These are phyloP conservation scores for Moesziomyces sp. DNA, from an alignment of 1,284 basidiomycete species.

Conservation along the genomic window DNA sequence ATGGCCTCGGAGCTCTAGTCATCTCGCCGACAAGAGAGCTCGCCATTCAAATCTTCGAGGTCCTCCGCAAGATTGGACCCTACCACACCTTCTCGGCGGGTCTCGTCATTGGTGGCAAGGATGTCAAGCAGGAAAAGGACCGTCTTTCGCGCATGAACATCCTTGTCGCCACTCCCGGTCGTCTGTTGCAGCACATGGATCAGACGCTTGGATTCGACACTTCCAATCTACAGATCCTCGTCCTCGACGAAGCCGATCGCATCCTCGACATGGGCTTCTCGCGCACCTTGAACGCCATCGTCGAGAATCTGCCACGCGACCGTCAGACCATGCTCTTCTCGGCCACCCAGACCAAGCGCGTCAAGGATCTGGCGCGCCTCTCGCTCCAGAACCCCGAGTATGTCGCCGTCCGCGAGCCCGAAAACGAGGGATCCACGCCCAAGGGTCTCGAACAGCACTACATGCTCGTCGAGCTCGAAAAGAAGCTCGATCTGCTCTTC, in stretches of 20 bases:
- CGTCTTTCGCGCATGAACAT: slow-evolving; percentile 93
- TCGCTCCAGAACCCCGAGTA: slow-evolving; percentile 85
- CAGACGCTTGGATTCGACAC: slow-evolving; percentile 95
- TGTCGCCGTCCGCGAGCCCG: slow-evolving; percentile 71
- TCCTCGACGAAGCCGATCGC: slow-evolving; percentile 95
- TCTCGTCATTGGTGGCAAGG: slow-evolving; percentile 95
- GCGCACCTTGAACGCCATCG: slow-evolving; percentile 86
- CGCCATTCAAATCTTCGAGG: slow-evolving; percentile 97
- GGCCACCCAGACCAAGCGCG: slow-evolving; percentile 92
- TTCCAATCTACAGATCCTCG: slow-evolving; percentile 89
- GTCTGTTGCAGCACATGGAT: slow-evolving; percentile 96
- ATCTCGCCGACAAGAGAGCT: slow-evolving; percentile 96
- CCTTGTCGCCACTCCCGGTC: slow-evolving; percentile 93
- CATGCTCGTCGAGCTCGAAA: slow-evolving; percentile 82
- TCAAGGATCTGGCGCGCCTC: slow-evolving; percentile 87
- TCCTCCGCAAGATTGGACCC: slow-evolving; percentile 88
- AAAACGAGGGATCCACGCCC: slow-evolving; percentile 71
- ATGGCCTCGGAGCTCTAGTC: slow-evolving; percentile 89
- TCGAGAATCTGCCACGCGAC: slow-evolving; percentile 76
- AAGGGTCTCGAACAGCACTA: slow-evolving; percentile 90
- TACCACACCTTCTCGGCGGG: slow-evolving; percentile 94
- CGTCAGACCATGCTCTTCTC: slow-evolving; percentile 93
- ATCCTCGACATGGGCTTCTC: slow-evolving; percentile 97
- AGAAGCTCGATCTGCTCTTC: slow-evolving; percentile 92
- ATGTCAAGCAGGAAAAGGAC: slow-evolving; percentile 85